Conservation (phyloP, 1,284 basidiomycete species). For the Sanghuangporus sanghuang region DNA sequence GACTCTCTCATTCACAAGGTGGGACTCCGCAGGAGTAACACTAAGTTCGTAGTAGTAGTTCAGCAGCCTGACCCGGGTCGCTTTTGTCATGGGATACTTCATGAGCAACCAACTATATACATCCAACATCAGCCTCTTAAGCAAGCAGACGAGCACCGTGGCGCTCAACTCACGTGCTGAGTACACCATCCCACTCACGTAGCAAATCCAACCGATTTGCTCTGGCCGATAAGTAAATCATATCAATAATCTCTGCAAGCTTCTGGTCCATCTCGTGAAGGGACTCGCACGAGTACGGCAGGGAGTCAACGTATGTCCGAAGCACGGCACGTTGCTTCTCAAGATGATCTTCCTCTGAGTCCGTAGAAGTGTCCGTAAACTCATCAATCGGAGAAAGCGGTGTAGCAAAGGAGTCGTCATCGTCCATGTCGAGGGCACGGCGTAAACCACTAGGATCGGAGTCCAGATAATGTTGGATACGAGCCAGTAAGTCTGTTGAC, state of each 20-base stretch:
- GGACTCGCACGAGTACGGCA: slow-evolving; percentile 80
- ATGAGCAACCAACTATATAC: slow-evolving; percentile 69
- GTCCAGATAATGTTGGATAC: background rate
- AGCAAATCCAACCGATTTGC: slow-evolving; percentile 72
- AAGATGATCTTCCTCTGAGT: slow-evolving; percentile 29
- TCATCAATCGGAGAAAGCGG: slow-evolving; percentile 37
- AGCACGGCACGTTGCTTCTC: slow-evolving; percentile 57
- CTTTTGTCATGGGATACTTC: slow-evolving; percentile 73
- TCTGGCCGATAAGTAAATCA: slow-evolving; percentile 69
- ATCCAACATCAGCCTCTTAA: background rate
- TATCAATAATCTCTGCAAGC: slow-evolving; percentile 69
- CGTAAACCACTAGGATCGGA: background rate
- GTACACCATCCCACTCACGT: slow-evolving; percentile 65
- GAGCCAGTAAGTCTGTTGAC: background rate
- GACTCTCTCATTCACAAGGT: slow-evolving; percentile 65
- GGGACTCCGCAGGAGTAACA: slow-evolving; percentile 67
- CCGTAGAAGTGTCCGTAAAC: slow-evolving; percentile 28
- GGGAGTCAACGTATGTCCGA: slow-evolving; percentile 55
- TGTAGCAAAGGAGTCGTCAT: slow-evolving; percentile 34
- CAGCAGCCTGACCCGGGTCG: slow-evolving; percentile 74
- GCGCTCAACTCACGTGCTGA: slow-evolving; percentile 55
- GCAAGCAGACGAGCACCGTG: background rate
- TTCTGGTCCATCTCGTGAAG: slow-evolving; percentile 71
- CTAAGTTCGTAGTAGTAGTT: slow-evolving; percentile 78
- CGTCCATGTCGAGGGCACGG: background rate